Percentiles rank a stretch among this genome's conserved stretches.
Conservation (phyloP, 352 stramenopile genomes). For the Phytopythium mirpurense region DNA sequence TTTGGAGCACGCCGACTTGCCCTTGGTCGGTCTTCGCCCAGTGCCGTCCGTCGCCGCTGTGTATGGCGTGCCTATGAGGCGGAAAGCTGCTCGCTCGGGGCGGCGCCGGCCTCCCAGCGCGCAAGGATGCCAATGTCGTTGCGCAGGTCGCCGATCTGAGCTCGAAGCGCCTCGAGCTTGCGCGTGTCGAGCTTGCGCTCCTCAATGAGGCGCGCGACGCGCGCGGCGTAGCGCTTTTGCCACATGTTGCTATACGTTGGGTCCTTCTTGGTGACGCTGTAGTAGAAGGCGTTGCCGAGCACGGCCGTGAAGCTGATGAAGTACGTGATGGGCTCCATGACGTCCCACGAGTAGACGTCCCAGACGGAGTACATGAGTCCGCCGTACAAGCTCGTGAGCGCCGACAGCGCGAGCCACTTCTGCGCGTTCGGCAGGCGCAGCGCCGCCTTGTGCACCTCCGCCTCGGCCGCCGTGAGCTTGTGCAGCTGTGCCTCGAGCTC, state of each 20-base stretch:
- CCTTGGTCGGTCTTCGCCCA: too few relatives aligned
- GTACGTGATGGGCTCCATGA: constrained; percentile 89
- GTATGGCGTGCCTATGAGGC: not conserved
- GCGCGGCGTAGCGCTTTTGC: constrained; percentile 58
- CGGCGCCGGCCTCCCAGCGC: constrained; percentile 36
- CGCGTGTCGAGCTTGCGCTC: constrained; percentile 46
- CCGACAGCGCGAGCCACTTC: constrained; percentile 63
- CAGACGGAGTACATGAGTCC: constrained; percentile 77
- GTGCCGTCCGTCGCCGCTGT: too few relatives aligned
- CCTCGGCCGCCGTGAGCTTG: constrained; percentile 42
- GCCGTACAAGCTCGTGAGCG: constrained; percentile 64
- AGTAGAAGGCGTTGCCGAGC: constrained; percentile 77
- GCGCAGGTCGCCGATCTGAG: constrained; percentile 46
- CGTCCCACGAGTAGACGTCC: constrained; percentile 87
- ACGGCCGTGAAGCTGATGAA: constrained; percentile 88
- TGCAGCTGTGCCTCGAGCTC: constrained; percentile 40
- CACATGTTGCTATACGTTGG: constrained; percentile 82
- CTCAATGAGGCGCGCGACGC: constrained; percentile 34
- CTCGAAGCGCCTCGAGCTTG: constrained; percentile 37
- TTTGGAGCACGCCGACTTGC: too few relatives aligned
- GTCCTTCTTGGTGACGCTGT: constrained; percentile 69
- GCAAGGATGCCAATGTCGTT: constrained; percentile 55
- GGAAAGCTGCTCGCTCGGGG: not conserved
- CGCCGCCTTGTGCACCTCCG: constrained; percentile 36
- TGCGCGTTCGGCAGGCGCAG: constrained; percentile 55